A percentile compares a stretch with the other conserved stretches of the same genome.
Conservation (phyloP, 192 early-diverging fungal species). For the Entomortierella beljakovae region DNA sequence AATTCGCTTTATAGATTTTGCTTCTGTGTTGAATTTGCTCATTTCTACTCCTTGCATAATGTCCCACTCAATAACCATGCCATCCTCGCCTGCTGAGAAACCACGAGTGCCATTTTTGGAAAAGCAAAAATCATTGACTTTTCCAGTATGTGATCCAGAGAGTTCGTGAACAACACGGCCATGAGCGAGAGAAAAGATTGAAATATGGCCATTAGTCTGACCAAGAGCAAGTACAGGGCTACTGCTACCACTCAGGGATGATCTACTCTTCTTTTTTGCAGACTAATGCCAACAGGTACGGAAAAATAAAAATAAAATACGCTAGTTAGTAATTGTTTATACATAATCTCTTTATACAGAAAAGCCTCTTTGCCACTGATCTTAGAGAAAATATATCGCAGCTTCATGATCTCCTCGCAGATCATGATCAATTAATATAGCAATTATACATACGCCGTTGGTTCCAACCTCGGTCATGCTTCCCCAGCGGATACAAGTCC, state of each 20-base stretch:
- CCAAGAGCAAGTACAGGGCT: constrained; percentile 63
- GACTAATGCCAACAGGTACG: not conserved
- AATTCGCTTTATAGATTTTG: constrained; percentile 59
- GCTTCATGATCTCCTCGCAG: not conserved
- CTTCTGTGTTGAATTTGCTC: constrained; percentile 66
- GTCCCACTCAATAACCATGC: constrained; percentile 65
- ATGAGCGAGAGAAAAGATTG: constrained; percentile 63
- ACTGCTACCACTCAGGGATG: constrained; percentile 7
- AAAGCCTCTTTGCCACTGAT: not conserved
- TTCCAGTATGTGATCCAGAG: constrained; percentile 58
- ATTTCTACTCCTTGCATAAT: constrained; percentile 58
- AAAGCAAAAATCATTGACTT: constrained; percentile 63
- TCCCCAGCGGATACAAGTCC: constrained; percentile 66
- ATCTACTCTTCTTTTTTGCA: constrained; percentile 56
- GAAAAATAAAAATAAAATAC: not conserved
- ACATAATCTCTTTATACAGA: not conserved
- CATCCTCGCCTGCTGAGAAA: constrained; percentile 63
- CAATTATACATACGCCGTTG: constrained; percentile 36
- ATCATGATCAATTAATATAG: not conserved
- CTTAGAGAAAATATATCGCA: too few species aligned
- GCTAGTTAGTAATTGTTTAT: not conserved
- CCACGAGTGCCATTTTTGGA: constrained; percentile 57
- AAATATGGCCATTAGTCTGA: constrained; percentile 60
- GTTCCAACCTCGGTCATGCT: constrained; percentile 42
- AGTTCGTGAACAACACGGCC: constrained; percentile 58